Base-by-base conservation (phyloP, 441 rosid genomes). In the Syzygium malaccense region DNA sequence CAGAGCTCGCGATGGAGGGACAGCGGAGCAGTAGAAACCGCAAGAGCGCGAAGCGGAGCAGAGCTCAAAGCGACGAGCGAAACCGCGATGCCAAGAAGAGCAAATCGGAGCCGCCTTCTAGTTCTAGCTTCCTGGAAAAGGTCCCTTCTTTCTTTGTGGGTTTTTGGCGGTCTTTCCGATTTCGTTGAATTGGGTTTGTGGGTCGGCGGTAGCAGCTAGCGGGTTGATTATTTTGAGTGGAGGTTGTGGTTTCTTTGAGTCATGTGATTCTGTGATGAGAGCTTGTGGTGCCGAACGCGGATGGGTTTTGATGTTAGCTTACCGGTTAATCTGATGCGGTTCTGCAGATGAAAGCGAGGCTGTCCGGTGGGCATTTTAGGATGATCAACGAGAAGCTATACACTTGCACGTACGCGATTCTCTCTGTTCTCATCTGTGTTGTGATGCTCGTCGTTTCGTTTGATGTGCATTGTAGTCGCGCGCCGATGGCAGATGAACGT, bases 371-470 rank as follows among this genome's bases (percentile, higher is more conserved):
- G 0, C 97, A 96, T 90, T 96, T 97, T 86, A 94, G 99, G 92
- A 96, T 96, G 98, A 91, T 97, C 71, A 96, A 96, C 89, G 99
- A 97, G 92, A 97, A 94, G 92, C 96, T 97, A 55, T 97, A 96
- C 92, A 96, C 98, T 92, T 96, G 99, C 98, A 94, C 96, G 99
- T 97, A 94, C 87, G 89, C 66, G 56, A 68, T 86, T 60, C 58
- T 56, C 78, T 14, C 30, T 37, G 26, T 48, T 62, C 20, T 37
- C n/a, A 75, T 41, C 23, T 37, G 51, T 41, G 23, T 41, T 12
- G 17, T 75, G 83, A 71, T 37, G 26, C 15, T 37, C 5, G 83
- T 12, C 51, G 51, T 12, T 41, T 75, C 48, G 83, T 41, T 41
- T 23, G 2, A 2, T 68, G 83, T 12, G 83, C 51, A 37, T 37